These are phyloP conservation scores for Xylariomycetidae sp. DNA, from an alignment of 2,329 filamentous ascomycete species.

Conservation along the genomic window DNA sequence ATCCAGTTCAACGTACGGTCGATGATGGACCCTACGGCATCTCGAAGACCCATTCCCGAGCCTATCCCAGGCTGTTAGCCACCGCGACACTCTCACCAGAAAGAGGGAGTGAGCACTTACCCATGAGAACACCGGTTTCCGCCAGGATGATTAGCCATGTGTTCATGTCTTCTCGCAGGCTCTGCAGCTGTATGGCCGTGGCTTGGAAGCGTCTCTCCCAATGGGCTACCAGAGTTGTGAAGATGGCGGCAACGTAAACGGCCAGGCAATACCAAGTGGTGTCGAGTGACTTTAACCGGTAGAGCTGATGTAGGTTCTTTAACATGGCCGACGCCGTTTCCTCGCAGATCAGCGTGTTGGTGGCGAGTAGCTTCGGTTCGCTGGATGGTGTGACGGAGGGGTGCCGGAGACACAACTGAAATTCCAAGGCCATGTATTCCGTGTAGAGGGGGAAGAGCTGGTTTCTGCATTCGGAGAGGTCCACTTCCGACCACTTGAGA, in stretches of 20 bases:
- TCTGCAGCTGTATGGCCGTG: constrained; percentile 50
- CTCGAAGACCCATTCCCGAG: constrained; percentile 36
- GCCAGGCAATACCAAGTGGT: constrained; percentile 73
- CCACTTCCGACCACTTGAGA: constrained; percentile 42
- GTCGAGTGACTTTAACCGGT: constrained; percentile 62
- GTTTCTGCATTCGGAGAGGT: constrained; percentile 33
- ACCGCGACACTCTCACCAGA: not conserved
- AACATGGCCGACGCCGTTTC: constrained; percentile 61
- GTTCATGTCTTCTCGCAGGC: constrained; percentile 62
- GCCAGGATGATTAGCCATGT: constrained; percentile 62
- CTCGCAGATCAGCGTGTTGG: constrained; percentile 61
- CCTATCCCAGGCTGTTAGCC: constrained; percentile 28
- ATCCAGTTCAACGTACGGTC: constrained; percentile 48
- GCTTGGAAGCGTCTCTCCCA: constrained; percentile 61
- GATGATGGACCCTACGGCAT: constrained; percentile 42
- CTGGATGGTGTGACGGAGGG: constrained; percentile 53
- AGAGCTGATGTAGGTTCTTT: constrained; percentile 50
- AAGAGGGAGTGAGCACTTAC: constrained; percentile 37
- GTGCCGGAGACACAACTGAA: constrained; percentile 54
- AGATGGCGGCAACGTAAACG: constrained; percentile 66
- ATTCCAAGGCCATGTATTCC: constrained; percentile 49
- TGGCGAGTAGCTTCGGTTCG: constrained; percentile 50
- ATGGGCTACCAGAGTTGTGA: constrained; percentile 63
- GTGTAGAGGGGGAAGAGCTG: constrained; percentile 49
- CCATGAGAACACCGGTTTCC: constrained; percentile 60